Percentiles rank a stretch among this genome's conserved stretches.
Conservation (phyloP, 2,329 filamentous ascomycete genomes). For the Colletotrichum ledebouriae region DNA sequence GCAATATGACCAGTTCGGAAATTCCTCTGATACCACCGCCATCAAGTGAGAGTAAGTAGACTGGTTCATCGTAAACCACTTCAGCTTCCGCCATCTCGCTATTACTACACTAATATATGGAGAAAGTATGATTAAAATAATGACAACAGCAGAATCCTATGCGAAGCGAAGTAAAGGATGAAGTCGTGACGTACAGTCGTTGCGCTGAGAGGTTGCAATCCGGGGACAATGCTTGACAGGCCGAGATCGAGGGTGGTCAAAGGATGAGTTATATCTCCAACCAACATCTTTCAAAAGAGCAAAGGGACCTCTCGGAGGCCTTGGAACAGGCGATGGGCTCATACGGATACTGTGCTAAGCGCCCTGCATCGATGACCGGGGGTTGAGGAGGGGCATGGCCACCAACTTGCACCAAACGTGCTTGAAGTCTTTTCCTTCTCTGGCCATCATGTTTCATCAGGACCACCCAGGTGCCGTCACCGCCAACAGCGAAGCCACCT, state of each 20-base stretch:
- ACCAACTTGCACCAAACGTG: conserved; percentile 10
- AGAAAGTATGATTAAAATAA: neutral
- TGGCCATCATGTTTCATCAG: conserved; percentile 15
- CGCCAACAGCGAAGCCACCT: neutral
- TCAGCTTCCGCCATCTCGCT: too few species aligned
- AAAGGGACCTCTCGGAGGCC: neutral
- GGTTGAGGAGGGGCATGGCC: conserved; percentile 4
- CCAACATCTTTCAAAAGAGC: neutral
- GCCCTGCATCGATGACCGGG: conserved; percentile 17
- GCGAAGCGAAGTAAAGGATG: neutral
- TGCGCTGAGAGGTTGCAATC: neutral
- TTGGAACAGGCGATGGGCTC: neutral
- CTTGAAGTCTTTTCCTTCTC: neutral
- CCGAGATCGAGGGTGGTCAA: neutral
- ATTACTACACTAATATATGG: neutral
- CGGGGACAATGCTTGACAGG: too few species aligned
- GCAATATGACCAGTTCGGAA: conserved; percentile 47
- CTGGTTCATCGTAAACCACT: conserved; percentile 11
- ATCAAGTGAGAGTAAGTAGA: conserved; percentile 40
- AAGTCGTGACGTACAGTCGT: neutral
- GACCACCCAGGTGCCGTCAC: neutral
- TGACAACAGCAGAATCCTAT: neutral
- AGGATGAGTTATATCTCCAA: conserved; percentile 12
- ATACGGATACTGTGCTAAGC: conserved; percentile 20
- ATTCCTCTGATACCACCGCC: conserved; percentile 39